Evolutionary conservation across 306 rosid genomes (phyloP).

Genomic region (Fragaria ananassa): DNA sequence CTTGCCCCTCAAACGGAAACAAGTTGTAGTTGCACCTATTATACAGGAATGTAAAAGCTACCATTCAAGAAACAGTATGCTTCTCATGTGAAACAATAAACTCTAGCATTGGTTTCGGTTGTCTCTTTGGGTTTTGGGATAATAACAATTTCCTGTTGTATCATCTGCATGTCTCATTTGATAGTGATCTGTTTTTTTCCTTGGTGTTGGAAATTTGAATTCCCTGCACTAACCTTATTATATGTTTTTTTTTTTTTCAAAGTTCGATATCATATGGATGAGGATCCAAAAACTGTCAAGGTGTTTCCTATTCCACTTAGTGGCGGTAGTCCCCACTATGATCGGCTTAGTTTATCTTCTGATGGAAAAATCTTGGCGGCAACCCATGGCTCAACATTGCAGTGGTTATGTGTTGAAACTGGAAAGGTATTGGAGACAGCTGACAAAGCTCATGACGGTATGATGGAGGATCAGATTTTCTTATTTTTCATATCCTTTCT

Average conservation of each 20-base stretch:
- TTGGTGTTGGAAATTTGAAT: background rate
- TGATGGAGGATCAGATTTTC: constrained; percentile 7
- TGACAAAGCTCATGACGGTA: constrained; percentile 95
- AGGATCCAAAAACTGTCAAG: constrained; percentile 94
- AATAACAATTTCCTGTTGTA: background rate
- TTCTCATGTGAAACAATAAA: background rate
- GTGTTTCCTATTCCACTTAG: constrained; percentile 78
- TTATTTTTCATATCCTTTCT: constrained; percentile 1
- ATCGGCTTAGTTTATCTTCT: constrained; percentile 77
- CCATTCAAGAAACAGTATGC: background rate
- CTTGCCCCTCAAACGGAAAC: background rate
- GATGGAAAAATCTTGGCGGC: constrained; percentile 78
- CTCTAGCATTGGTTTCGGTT: background rate
- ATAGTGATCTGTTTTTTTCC: background rate
- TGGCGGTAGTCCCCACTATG: constrained; percentile 64
- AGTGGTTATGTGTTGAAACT: constrained; percentile 81
- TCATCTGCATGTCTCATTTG: background rate
- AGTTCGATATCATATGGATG: constrained; percentile 95
- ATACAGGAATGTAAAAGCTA: background rate
- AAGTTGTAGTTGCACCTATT: background rate
- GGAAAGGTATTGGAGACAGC: constrained; percentile 91
- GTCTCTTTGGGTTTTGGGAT: constrained; percentile 2
- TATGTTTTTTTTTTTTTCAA: constrained; percentile 18
- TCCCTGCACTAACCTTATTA: constrained; percentile 9
- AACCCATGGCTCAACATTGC: constrained; percentile 85